Conservation (phyloP, 306 rosid species). For the Albizia julibrissin region DNA sequence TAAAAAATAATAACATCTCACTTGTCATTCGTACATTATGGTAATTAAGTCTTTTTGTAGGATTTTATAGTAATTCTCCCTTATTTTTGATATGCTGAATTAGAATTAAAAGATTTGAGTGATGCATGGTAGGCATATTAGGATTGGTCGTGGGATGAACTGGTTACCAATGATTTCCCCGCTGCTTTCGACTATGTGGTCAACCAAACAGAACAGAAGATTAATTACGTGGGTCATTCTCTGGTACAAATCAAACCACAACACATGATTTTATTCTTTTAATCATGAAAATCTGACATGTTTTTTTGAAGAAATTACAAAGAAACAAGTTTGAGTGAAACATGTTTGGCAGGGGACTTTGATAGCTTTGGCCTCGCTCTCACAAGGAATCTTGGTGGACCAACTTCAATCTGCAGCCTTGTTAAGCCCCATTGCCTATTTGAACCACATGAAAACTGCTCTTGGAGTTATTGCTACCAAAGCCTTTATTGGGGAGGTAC, state of each 20-base stretch:
- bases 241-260: conserved; percentile 46
- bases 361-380: conserved; percentile 68
- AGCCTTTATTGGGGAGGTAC: conserved; percentile 70
- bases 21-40: too few relatives aligned
- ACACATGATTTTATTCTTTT: background rate
- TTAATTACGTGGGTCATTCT: conserved; percentile 87
- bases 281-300: background rate
- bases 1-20: too few relatives aligned
- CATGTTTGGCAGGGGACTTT: conserved; percentile 72
- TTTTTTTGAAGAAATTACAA: background rate
- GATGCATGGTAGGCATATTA: conserved; percentile 58
- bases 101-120: background rate
- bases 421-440: conserved; percentile 79
- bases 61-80: background rate
- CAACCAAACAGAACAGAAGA: conserved; percentile 70
- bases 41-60: too few relatives aligned
- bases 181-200: conserved; percentile 70
- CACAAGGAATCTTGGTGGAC: conserved; percentile 61
- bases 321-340: background rate
- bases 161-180: conserved; percentile 72
- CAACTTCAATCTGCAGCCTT: conserved; percentile 74
- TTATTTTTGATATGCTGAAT: background rate
- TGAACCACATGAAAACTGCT: conserved; percentile 70
- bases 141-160: conserved; percentile 92
- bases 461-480: conserved; percentile 65